Evolutionary conservation across 768 basidiomycete species (phyloP).

Genomic region (Lactifluus subvellereus): DNA sequence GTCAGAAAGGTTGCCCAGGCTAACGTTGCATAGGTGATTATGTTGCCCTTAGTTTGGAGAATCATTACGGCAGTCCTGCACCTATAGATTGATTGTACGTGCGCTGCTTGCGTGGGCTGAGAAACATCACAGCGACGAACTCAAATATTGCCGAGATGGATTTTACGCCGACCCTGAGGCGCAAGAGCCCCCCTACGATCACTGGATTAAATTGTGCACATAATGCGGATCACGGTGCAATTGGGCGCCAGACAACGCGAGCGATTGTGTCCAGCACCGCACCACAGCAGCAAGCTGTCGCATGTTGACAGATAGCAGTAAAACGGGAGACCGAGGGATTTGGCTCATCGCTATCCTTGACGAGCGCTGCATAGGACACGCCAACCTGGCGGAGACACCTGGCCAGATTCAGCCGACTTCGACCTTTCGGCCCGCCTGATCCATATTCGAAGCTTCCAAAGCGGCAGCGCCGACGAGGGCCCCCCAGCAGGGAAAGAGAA

Average conservation of each 20-base stretch:
- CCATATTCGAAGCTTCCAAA: background rate
- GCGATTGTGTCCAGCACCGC: background rate
- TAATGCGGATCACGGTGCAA: background rate
- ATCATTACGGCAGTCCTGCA: constrained; percentile 2
- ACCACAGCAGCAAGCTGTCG: background rate
- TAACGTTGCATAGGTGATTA: background rate
- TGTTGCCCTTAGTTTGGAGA: background rate
- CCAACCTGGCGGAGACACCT: background rate
- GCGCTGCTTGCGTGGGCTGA: background rate
- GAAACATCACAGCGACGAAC: background rate
- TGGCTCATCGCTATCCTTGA: background rate
- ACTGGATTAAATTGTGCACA: background rate
- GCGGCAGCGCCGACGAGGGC: background rate
- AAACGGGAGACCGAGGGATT: background rate
- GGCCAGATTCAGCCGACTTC: background rate
- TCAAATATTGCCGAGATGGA: constrained; percentile 7
- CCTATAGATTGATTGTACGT: background rate
- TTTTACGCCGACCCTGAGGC: constrained; percentile 4
- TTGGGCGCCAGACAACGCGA: background rate
- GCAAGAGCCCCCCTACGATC: background rate
- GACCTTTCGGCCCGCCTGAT: background rate
- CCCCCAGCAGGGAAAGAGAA: background rate
- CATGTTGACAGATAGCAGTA: background rate
- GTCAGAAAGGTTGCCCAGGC: background rate
- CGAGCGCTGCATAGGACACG: background rate